These are phyloP conservation scores for Amylocystis lapponica DNA, from an alignment of 768 basidiomycete species.

Conservation along the genomic window DNA sequence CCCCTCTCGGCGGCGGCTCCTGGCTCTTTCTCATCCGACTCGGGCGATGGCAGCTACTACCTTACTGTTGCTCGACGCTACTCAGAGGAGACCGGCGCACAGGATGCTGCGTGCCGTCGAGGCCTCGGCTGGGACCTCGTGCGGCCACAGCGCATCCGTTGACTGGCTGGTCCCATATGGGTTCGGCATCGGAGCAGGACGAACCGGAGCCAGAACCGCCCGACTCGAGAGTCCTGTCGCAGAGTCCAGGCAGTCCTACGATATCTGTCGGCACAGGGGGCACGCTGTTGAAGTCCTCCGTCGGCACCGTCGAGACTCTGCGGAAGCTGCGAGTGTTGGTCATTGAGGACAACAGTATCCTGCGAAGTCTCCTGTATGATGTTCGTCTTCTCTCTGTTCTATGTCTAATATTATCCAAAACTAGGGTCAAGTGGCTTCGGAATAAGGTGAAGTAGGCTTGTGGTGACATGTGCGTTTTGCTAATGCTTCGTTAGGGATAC, in stretches of 20 bases:
- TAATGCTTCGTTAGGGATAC: constrained; percentile 46
- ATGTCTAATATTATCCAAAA: constrained; percentile 2
- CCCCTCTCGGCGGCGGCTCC: constrained; percentile 13
- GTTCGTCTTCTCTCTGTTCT: constrained; percentile 1
- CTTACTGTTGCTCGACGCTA: constrained; percentile 12
- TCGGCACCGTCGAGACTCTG: constrained; percentile 43
- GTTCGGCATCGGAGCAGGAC: constrained; percentile 29
- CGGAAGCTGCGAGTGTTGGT: constrained; percentile 64
- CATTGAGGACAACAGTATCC: constrained; percentile 86
- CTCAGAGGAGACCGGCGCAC: constrained; percentile 12
- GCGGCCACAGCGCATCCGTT: constrained; percentile 43
- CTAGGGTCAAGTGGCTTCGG: constrained; percentile 58
- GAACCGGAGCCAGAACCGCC: constrained; percentile 20
- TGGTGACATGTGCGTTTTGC: neutral
- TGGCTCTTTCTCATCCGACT: constrained; percentile 7
- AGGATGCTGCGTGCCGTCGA: constrained; percentile 7
- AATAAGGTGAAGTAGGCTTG: constrained; percentile 35
- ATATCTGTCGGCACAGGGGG: constrained; percentile 56
- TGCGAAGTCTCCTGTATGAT: constrained; percentile 78
- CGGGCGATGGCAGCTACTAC: neutral
- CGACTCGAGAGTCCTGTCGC: constrained; percentile 12
- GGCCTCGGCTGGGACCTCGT: constrained; percentile 52
- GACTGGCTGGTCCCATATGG: constrained; percentile 29
- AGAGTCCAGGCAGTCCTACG: constrained; percentile 30
- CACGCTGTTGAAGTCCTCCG: constrained; percentile 62